Evolutionary conservation across 345 rosid genomes (phyloP).

Genomic region (Corymbia maculata): DNA sequence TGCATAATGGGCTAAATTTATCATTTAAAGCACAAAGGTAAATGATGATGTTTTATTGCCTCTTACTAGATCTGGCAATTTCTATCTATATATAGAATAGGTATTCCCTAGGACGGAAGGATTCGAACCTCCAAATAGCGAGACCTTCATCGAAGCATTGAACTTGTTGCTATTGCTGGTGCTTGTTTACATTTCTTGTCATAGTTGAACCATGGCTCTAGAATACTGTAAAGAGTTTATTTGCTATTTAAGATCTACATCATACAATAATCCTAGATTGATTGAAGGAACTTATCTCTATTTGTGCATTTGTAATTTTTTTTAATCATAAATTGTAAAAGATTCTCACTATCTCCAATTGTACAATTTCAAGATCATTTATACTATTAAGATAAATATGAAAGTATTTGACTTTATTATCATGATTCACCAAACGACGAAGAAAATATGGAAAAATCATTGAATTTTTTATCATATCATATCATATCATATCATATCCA

Average conservation of each 20-base stretch:
- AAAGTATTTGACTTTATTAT: no score
- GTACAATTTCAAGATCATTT: background rate
- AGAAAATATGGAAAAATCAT: fast-evolving
- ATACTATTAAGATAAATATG: background rate
- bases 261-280: background rate
- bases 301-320: background rate
- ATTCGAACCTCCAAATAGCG: no score
- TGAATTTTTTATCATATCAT: no score
- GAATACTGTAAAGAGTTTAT: background rate
- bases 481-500: fast-evolving
- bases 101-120: no score
- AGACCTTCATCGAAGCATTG: fast-evolving
- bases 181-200: background rate
- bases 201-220: background rate
- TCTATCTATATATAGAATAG: no score
- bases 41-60: background rate
- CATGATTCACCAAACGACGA: background rate
- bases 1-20: background rate
- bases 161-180: background rate
- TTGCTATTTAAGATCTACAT: background rate
- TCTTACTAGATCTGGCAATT: background rate
- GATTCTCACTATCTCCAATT: background rate
- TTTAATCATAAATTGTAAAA: no score
- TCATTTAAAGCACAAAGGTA: background rate
- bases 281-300: background rate